Conservation (phyloP, 495 filamentous ascomycete species). For the Saxophila tyrrhenica region DNA sequence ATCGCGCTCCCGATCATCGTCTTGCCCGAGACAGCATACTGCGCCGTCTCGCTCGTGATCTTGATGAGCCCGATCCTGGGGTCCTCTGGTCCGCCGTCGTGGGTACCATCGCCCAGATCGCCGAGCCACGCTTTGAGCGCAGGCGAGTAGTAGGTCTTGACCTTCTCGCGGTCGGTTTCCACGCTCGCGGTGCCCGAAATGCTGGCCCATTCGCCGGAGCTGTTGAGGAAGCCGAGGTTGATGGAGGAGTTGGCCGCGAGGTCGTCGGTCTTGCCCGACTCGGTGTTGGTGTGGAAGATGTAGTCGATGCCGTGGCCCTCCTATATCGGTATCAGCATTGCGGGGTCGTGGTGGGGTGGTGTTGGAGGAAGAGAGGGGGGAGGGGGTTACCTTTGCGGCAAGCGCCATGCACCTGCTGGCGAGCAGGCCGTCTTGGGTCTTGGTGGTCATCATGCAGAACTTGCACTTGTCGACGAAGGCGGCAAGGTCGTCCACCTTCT, state of each 20-base stretch:
- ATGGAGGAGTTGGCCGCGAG: conserved; percentile 61
- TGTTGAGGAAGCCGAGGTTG: conserved; percentile 79
- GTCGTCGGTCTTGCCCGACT: conserved; percentile 84
- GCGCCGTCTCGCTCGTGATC: conserved; percentile 50
- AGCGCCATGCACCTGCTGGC: conserved; percentile 83
- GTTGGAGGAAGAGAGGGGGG: not conserved
- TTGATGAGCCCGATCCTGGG: conserved; percentile 66
- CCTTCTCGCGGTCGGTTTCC: conserved; percentile 50
- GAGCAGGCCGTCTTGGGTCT: conserved; percentile 44
- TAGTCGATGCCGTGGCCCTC: conserved; percentile 72
- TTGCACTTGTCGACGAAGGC: conserved; percentile 58
- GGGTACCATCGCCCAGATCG: conserved; percentile 77
- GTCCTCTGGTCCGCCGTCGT: conserved; percentile 72
- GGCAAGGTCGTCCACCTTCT: conserved; percentile 68
- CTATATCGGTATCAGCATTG: conserved; percentile 30
- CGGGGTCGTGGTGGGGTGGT: not conserved
- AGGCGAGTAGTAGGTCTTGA: conserved; percentile 69
- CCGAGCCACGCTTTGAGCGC: conserved; percentile 78
- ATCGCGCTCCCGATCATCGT: conserved; percentile 47
- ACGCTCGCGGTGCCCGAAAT: conserved; percentile 62
- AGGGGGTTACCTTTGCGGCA: conserved; percentile 57
- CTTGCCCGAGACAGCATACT: conserved; percentile 46
- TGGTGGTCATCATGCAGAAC: conserved; percentile 68
- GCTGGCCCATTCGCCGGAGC: conserved; percentile 66
- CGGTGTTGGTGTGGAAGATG: conserved; percentile 88